phyloP scores from a whole-genome alignment of 495 filamentous ascomycete genomes.

The Trichoderma parareesei region DNA sequence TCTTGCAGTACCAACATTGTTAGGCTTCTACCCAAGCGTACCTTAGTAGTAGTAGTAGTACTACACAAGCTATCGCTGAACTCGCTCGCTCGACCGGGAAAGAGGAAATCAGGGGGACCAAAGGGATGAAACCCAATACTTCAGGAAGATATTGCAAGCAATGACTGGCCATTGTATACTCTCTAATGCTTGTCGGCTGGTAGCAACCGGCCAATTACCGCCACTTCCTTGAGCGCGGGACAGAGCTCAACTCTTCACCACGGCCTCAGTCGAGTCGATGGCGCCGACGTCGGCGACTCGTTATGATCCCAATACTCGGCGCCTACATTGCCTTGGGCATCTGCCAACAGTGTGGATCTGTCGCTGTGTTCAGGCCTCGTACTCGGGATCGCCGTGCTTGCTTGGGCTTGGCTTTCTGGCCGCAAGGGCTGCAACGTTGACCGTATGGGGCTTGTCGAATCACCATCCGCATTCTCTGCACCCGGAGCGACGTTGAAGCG shows the following conservation, averaged over 20 bases:
- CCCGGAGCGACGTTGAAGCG: neutral
- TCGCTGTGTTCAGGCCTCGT: neutral
- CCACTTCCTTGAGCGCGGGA: too few relatives aligned
- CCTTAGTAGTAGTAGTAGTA: too few relatives aligned
- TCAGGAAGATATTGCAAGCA: too few relatives aligned
- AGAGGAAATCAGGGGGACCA: too few relatives aligned
- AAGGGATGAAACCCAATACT: too few relatives aligned
- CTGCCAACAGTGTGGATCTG: neutral
- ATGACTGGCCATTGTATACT: too few relatives aligned
- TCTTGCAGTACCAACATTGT: too few relatives aligned
- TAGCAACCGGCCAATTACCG: too few relatives aligned
- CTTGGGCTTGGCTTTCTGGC: neutral
- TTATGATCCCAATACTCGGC: neutral
- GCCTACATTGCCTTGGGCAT: neutral
- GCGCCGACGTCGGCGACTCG: neutral
- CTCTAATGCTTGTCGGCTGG: too few relatives aligned
- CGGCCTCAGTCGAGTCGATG: neutral
- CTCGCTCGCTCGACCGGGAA: too few relatives aligned
- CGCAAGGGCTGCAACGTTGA: neutral
- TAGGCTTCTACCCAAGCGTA: too few relatives aligned
- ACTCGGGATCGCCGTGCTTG: neutral
- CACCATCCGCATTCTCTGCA: neutral
- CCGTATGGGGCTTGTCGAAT: neutral
- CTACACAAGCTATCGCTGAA: too few relatives aligned
- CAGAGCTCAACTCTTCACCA: neutral